phyloP scores from a whole-genome alignment of 2,329 filamentous ascomycete genomes.

The Venturiaceae sp. region DNA sequence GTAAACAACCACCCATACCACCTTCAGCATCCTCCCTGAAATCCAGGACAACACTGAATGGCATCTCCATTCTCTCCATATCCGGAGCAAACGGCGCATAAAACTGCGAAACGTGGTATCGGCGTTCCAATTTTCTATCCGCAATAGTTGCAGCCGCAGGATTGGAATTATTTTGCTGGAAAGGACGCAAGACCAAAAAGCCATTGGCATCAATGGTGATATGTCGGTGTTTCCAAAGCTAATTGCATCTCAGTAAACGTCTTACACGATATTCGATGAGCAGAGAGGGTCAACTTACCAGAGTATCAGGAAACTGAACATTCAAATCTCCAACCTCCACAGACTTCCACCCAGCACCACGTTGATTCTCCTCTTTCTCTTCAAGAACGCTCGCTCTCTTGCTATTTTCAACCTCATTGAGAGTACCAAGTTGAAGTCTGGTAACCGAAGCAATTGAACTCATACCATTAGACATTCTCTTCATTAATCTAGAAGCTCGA shows the following conservation, averaged over 20 bases:
- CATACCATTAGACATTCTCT: conserved; percentile 53
- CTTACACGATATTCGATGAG: too few relatives aligned
- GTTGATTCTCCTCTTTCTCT: conserved; percentile 19
- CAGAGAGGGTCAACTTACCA: conserved; percentile 42
- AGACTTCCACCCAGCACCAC: conserved; percentile 32
- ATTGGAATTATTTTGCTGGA: neutral
- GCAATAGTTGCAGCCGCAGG: neutral
- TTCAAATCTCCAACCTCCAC: conserved; percentile 83
- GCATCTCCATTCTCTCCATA: conserved; percentile 84
- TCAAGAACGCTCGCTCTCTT: conserved; percentile 18
- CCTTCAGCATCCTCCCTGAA: conserved; percentile 35
- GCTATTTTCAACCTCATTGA: neutral
- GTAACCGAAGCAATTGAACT: conserved; percentile 25
- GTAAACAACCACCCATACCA: conserved; percentile 39
- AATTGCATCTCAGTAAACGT: too few relatives aligned
- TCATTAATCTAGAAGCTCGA: conserved; percentile 53
- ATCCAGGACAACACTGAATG: conserved; percentile 66
- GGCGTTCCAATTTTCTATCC: conserved; percentile 48
- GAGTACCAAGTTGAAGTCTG: neutral
- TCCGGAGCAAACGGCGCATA: conserved; percentile 71
- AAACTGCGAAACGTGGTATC: conserved; percentile 82
- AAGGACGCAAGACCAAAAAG: conserved; percentile 57
- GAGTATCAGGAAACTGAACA: conserved; percentile 90
- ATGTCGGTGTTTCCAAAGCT: conserved; percentile 87
- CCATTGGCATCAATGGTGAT: conserved; percentile 78